Evolutionary conservation across 768 basidiomycete genomes (phyloP), one percentile per base, ranked within the genome.

Genomic region (Pholiota conissans): DNA sequence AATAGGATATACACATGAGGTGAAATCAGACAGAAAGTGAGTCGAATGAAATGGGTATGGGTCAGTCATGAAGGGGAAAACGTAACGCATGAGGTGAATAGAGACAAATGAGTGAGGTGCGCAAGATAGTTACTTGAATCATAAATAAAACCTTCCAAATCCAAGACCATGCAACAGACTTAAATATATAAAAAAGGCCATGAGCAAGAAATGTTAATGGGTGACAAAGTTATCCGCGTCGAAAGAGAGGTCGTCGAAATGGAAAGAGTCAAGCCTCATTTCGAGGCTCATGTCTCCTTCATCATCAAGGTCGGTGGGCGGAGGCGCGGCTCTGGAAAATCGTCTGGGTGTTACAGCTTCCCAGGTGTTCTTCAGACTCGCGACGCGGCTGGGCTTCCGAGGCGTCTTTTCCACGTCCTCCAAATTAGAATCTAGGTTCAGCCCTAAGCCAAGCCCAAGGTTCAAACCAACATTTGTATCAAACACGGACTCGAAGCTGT

Each of bases 181-280:
- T 13, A 50, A 20, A 30, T n/a, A n/a, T n/a, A n/a, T 20, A 55
- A 16, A 50, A 29, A 46, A 18, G 22, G 24, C 18, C 20, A 40
- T 42, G 51, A 47, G 39, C 29, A 53, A 22, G 34, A 14, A 22
- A 35, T 35, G 27, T 52, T 56, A 55, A 32, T 49, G 39, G 24
- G 57, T 57, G 37, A 45, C 55, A 52, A 88, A 86, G 37, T 75
- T 76, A 61, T 85, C 82, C 24, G 79, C 77, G 66, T 90, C 86
- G 55, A 90, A 87, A 52, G 85, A 87, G 45, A 90, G 62, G 0
- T 81, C 76, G 61, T 90, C 89, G 66, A 90, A 90, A 66, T 88
- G 86, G 53, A 90, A 74, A 29, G 89, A 89, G 65, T 89, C 85
- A 13, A 90, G 81, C 34, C 72, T 75, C 86, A 88, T 84, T 74